Base-by-base conservation (phyloP, 805 yeast species). In the Metschnikowia hibisci region DNA sequence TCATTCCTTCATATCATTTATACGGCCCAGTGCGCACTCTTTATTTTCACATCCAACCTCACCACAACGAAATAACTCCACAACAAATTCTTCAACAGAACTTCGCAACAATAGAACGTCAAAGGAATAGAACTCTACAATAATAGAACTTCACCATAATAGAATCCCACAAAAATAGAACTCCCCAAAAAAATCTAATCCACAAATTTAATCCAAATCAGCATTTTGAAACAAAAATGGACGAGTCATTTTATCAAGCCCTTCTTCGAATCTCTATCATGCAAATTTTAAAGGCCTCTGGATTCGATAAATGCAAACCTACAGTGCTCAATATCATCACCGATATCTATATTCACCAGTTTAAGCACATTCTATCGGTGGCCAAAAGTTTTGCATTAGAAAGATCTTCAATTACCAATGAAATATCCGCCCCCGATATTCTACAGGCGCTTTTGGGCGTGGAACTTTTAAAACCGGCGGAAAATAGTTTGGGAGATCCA, bases 271-370 rank as follows among this genome's bases (percentile, higher is more conserved):
- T 71, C 38, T 66, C 73, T 7, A 59, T 69, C 26, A 71, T 77
- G 1, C 82, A 83, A 63, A 67, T 83, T 4, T 72, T 91, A 41
- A 80, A 87, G 48, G 80, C 93, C 0, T 77, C 81, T 25, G 99
- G 99, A 0, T 87, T 89, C 55, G 96, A 87, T 48, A 75, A 81
- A 53, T 81, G 90, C 50, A 73, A 81, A 40, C 86, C 91, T 6
- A 70, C 78, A 6, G 77, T 84, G 1, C 69, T 91, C 8, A 90
- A 88, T 56, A 74, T 81, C 2, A 52, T 89, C n/a, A 82, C 95
- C 0, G 96, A 89, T 55, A 56, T 91, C 1, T 80, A 84, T 57
- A 66, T 85, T 13, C 74, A 84, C 44, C 83, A 81, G 57, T 62
- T 91, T 34, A 67, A 68, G 38, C 63, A 81, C 13, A 56, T 91